Percentiles rank a stretch among this genome's conserved stretches.
phyloP scores from a whole-genome alignment of 345 rosid genomes.

The Pistacia atlantica region DNA sequence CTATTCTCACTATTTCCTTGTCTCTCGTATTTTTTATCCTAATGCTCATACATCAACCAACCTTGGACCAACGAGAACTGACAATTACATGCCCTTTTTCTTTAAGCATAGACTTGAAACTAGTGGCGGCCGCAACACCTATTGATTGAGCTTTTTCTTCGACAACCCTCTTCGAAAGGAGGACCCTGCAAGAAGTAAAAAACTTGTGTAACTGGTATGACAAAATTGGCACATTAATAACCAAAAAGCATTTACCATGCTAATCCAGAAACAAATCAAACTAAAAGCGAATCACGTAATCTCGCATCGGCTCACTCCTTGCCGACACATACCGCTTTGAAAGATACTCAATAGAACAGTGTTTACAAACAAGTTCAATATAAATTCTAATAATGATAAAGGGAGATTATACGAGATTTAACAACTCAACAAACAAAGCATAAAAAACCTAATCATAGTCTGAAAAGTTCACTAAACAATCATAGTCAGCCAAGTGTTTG shows the following conservation, averaged over 20 bases:
- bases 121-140: slow-evolving; percentile 63
- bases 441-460: background rate
- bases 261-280: slow-evolving; percentile 16
- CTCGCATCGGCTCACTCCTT: slow-evolving; percentile 32
- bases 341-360: slow-evolving; percentile 23
- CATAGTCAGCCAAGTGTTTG: background rate
- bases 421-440: background rate
- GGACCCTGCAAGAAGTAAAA: slow-evolving; percentile 55
- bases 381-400: slow-evolving; percentile 9
- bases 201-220: background rate
- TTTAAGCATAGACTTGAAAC: slow-evolving; percentile 81
- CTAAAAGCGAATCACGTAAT: slow-evolving; percentile 24
- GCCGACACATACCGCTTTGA: slow-evolving; percentile 36
- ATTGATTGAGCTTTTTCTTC: slow-evolving; percentile 75
- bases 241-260: slow-evolving; percentile 13
- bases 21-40: too few relatives aligned
- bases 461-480: background rate
- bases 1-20: background rate
- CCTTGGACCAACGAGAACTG: slow-evolving; percentile 91
- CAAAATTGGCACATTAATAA: background rate
- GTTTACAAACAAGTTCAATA: background rate
- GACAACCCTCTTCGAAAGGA: slow-evolving; percentile 70
- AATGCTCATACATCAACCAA: slow-evolving; percentile 26
- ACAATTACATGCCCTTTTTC: slow-evolving; percentile 69
- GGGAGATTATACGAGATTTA: slow-evolving; percentile 6